Percentiles rank a stretch among this genome's conserved stretches.
phyloP scores from a whole-genome alignment of 306 rosid genomes.

The Cicer judaicum region DNA sequence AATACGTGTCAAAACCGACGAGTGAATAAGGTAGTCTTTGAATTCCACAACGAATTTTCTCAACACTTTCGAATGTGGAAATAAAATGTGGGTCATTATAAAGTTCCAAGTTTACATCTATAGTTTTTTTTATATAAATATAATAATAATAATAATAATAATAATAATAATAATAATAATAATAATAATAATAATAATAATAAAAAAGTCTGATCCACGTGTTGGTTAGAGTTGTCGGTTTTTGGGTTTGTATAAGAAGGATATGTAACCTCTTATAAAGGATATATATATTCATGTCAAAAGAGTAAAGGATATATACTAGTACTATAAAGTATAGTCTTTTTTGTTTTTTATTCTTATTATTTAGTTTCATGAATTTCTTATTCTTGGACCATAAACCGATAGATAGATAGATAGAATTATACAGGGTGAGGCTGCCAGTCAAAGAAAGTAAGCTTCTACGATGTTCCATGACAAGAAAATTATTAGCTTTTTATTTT shows the following conservation, averaged over 20 bases:
- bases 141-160: too few relatives aligned
- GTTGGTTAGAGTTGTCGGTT: slow-evolving; percentile 50
- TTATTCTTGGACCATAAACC: slow-evolving; percentile 2
- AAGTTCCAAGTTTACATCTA: slow-evolving; percentile 34
- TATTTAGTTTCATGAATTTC: neutral
- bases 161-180: too few relatives aligned
- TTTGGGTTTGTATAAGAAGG: neutral
- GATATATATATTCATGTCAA: neutral
- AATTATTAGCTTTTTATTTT: neutral
- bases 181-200: too few relatives aligned
- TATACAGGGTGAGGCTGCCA: slow-evolving; percentile 11
- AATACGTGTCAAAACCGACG: slow-evolving; percentile 62
- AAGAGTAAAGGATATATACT: neutral
- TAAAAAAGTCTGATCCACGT: slow-evolving; percentile 59
- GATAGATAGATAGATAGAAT: neutral
- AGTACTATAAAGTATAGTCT: neutral
- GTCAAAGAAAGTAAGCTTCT: slow-evolving; percentile 67
- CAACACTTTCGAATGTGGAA: slow-evolving; percentile 32
- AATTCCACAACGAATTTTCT: slow-evolving; percentile 46
- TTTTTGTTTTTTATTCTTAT: neutral
- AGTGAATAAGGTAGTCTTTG: slow-evolving; percentile 45
- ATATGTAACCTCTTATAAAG: neutral
- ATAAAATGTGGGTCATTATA: slow-evolving; percentile 16
- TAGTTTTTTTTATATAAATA: too few relatives aligned
- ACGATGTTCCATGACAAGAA: slow-evolving; percentile 38